Evolutionary conservation across 1,139 yeast genomes (phyloP), one percentile per base, ranked within the genome.

Genomic region (Blastobotrys aristatus): DNA sequence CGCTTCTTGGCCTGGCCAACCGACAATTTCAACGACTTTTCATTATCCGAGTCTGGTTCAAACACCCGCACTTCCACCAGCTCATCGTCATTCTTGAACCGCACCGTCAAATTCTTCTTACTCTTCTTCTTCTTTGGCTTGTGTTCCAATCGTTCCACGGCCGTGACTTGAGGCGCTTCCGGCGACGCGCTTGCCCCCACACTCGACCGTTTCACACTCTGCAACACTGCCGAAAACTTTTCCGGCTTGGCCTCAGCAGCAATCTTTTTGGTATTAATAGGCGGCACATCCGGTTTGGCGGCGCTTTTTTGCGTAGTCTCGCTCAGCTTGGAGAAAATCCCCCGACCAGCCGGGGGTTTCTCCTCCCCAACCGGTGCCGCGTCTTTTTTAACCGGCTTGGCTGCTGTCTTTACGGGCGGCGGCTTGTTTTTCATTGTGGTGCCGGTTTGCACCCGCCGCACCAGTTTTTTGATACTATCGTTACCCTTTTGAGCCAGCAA

Each of bases 61-160:
- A 53, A 77, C 51, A 58, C 54, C 39, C 62, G 71, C 59, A 66
- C 74, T 61, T 57, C 64, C 54, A 63, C 79, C 63, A 64, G 69
- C 17, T 63, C 63, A 10, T 46, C 43, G 10, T 52, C 54, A 33
- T 67, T 71, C 7, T 57, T 48, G 72, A 73, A 70, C 20, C 53
- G 58, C 2, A 70, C 74, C 2, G 60, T 44, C 52, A 68, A 69
- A 43, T 48, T 51, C 47, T 54, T 53, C 44, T 59, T 59, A 21
- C 57, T 55, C 44, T 52, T 51, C 16, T 50, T 41, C 13, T 27
- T 30, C 46, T 49, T n/a, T 4, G 40, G 21, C 13, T 2, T 6
- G n/a, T 17, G 24, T n/a, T n/a, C n/a, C n/a, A n/a, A n/a, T n/a
- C n/a, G n/a, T n/a, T n/a, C n/a, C n/a, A n/a, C n/a, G 22, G 13